Evolutionary conservation across 768 basidiomycete genomes (phyloP), one percentile per base, ranked within the genome.

Genomic region (Rhodotorula paludigena): DNA sequence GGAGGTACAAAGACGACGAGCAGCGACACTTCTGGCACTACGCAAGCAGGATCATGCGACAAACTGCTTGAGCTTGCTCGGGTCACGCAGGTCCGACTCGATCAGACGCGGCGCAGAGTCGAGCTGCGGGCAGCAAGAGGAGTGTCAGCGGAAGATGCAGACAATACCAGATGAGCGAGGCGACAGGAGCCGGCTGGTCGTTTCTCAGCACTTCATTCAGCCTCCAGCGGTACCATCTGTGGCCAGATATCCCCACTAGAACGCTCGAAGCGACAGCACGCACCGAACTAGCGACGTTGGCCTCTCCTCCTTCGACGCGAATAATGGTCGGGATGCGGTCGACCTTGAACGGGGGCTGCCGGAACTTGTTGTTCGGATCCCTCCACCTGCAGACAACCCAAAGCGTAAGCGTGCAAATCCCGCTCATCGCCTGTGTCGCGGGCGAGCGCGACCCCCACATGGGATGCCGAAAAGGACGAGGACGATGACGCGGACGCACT

Each of bases 371-470:
- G 20, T 63, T 57, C 25, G 70, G 63, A 10, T 47, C 54, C 47
- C 58, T 64, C 70, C 70, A 72, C 56, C 66, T 72, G 54, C 10
- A 2, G 5, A n/a, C n/a, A n/a, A n/a, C n/a, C n/a, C n/a, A n/a
- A 38, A 20, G 6, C 9, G 6, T 25, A n/a, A n/a, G n/a, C n/a
- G n/a, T n/a, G n/a, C n/a, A n/a, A n/a, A n/a, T n/a, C n/a, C n/a
- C n/a, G n/a, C n/a, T n/a, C n/a, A n/a, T n/a, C n/a, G n/a, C n/a
- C n/a, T n/a, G n/a, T n/a, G n/a, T n/a, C n/a, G n/a, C n/a, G n/a
- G n/a, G n/a, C n/a, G n/a, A n/a, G n/a, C n/a, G n/a, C n/a, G n/a
- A n/a, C n/a, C n/a, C n/a, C n/a, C n/a, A n/a, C n/a, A n/a, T n/a
- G 39, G 23, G 20, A 20, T 33, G 55, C 42, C 25, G 32, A 15